These are phyloP conservation scores for Phytophthora nicotianae DNA, from an alignment of 352 stramenopile genomes.

Conservation along the genomic window DNA sequence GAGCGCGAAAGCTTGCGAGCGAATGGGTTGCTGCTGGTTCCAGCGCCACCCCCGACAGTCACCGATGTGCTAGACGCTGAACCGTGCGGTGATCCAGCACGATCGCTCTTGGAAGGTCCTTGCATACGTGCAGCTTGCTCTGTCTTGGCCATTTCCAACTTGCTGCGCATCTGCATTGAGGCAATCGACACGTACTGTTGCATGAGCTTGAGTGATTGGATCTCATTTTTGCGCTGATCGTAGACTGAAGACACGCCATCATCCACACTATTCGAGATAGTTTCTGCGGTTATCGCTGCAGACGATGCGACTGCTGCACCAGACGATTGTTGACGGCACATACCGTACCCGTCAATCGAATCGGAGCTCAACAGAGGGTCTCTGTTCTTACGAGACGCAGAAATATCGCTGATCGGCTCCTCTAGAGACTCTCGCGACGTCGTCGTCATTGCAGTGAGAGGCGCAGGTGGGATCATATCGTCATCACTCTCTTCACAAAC, in stretches of 20 bases:
- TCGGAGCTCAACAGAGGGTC: slow-evolving; percentile 71
- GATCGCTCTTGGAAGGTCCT: slow-evolving; percentile 43
- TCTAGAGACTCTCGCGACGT: slow-evolving; percentile 39
- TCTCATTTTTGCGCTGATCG: slow-evolving; percentile 79
- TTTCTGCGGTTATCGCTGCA: slow-evolving; percentile 26
- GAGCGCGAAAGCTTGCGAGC: slow-evolving; percentile 64
- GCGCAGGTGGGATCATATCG: slow-evolving; percentile 21
- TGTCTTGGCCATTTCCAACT: slow-evolving; percentile 82
- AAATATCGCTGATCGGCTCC: slow-evolving; percentile 27
- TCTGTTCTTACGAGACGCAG: slow-evolving; percentile 31
- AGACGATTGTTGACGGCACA: slow-evolving; percentile 39
- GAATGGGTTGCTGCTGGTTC: slow-evolving; percentile 46
- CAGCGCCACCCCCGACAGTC: slow-evolving; percentile 22
- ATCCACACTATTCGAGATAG: slow-evolving; percentile 33
- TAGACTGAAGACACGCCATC: slow-evolving; percentile 41
- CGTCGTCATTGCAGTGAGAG: slow-evolving; percentile 24
- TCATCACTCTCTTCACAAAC: slow-evolving; percentile 39
- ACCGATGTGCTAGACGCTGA: slow-evolving; percentile 35
- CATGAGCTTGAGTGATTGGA: slow-evolving; percentile 83
- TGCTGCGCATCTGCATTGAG: slow-evolving; percentile 91
- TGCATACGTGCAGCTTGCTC: slow-evolving; percentile 81
- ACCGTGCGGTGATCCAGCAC: slow-evolving; percentile 29
- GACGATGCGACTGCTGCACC: slow-evolving; percentile 33
- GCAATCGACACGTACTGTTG: slow-evolving; percentile 88
- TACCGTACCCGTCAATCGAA: slow-evolving; percentile 64